Evolutionary conservation across 176 grass and related monocot genomes (phyloP).

Genomic region (Paspalum notatum): DNA sequence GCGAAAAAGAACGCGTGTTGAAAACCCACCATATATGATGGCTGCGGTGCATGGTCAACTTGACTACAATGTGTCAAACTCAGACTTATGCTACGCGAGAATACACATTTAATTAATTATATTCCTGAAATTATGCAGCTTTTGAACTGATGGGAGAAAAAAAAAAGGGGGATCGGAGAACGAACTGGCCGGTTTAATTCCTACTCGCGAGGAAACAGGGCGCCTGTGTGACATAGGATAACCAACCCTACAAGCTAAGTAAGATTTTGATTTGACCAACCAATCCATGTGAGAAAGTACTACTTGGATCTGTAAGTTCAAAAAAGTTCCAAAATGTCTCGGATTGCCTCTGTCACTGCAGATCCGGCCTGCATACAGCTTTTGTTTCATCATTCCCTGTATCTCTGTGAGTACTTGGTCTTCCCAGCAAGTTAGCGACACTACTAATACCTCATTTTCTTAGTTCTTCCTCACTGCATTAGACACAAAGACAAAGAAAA

Average conservation of each 20-base stretch:
- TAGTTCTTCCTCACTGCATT: too few species aligned
- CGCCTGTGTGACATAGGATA: constrained; percentile 22
- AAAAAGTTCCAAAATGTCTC: too few species aligned
- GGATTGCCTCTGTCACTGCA: constrained; percentile 24
- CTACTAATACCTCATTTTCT: too few species aligned
- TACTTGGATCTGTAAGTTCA: too few species aligned
- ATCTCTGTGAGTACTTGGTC: too few species aligned
- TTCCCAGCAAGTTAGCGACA: too few species aligned
- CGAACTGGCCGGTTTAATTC: background rate
- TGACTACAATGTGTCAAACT: constrained; percentile 42
- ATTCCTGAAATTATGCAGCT: background rate
- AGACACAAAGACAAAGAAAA: too few species aligned
- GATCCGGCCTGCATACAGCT: constrained; percentile 19
- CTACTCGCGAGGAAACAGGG: constrained; percentile 35
- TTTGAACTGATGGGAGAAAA: constrained; percentile 2
- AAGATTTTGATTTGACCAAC: constrained; percentile 35
- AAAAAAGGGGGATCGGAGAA: background rate
- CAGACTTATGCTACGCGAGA: constrained; percentile 14
- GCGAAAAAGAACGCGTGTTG: background rate
- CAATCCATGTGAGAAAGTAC: constrained; percentile 24
- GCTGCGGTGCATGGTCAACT: constrained; percentile 50
- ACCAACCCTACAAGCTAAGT: background rate
- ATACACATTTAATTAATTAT: background rate
- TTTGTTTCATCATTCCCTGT: too few species aligned
- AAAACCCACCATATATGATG: background rate